Evolutionary conservation across 2,329 filamentous ascomycete species (phyloP).

Genomic region (Trichoderma lentiforme): DNA sequence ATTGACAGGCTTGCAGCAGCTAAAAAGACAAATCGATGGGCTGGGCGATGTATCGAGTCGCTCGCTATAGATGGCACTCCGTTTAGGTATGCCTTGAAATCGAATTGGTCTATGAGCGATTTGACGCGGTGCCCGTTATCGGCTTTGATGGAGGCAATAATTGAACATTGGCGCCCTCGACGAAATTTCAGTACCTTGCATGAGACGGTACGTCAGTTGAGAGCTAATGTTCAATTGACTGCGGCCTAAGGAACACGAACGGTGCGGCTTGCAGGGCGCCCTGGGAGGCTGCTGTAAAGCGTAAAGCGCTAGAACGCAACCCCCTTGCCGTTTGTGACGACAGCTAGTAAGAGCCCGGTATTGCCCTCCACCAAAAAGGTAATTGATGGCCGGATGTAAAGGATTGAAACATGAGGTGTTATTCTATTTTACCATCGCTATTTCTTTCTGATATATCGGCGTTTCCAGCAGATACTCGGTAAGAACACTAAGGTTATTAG

Average conservation of each 20-base stretch:
- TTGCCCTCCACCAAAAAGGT: too few species aligned
- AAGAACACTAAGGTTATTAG: too few species aligned
- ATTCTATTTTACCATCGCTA: too few species aligned
- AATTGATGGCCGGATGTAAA: too few species aligned
- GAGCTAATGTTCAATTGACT: too few species aligned
- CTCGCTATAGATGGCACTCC: neutral
- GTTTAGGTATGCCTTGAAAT: neutral
- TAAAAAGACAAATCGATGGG: neutral
- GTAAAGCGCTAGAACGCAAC: neutral
- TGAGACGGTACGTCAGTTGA: neutral
- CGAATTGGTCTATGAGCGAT: neutral
- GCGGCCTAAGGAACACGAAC: too few species aligned
- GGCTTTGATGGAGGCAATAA: neutral
- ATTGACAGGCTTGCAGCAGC: neutral
- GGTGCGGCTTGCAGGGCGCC: neutral
- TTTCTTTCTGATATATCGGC: too few species aligned
- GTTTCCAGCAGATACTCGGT: too few species aligned
- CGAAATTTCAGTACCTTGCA: neutral
- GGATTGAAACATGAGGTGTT: too few species aligned
- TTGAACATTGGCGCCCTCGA: neutral
- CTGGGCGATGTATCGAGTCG: neutral
- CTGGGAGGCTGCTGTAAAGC: neutral
- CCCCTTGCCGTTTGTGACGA: neutral
- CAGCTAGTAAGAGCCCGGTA: neutral
- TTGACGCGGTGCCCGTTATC: neutral